These are phyloP conservation scores for Gliomastix tumulicola DNA, from an alignment of 2,329 filamentous ascomycete genomes.

Conservation along the genomic window DNA sequence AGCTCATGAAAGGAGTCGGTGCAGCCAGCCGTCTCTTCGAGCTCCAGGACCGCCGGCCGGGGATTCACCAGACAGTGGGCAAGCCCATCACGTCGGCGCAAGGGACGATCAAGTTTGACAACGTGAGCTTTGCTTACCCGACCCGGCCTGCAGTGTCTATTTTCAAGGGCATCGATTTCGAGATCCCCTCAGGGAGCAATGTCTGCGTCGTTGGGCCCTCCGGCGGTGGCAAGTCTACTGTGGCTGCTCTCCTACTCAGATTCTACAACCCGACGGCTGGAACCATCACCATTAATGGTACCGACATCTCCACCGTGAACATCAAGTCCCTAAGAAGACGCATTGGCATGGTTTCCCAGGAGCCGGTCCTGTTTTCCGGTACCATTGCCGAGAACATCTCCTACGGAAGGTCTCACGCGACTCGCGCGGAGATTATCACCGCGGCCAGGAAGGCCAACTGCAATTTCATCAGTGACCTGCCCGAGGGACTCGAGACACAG, in stretches of 20 bases:
- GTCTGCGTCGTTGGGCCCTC: conserved; percentile 95
- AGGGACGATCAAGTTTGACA: conserved; percentile 79
- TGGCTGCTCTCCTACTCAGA: conserved; percentile 80
- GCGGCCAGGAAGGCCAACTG: conserved; percentile 93
- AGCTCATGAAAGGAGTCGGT: conserved; percentile 97
- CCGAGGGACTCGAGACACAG: conserved; percentile 88
- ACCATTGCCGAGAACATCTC: conserved; percentile 85
- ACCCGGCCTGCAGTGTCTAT: conserved; percentile 88
- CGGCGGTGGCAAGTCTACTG: conserved; percentile 92
- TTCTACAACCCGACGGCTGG: conserved; percentile 84
- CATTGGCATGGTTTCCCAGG: conserved; percentile 92
- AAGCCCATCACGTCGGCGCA: conserved; percentile 73
- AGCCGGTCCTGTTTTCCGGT: conserved; percentile 86
- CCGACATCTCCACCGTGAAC: conserved; percentile 80
- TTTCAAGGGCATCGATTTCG: conserved; percentile 83
- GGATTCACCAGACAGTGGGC: conserved; percentile 82
- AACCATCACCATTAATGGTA: conserved; percentile 73
- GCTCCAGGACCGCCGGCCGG: conserved; percentile 81
- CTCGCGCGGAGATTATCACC: conserved; percentile 71
- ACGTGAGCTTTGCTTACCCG: conserved; percentile 86
- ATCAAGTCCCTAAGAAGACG: conserved; percentile 86
- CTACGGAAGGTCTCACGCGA: conserved; percentile 78
- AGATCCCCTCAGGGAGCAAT: conserved; percentile 87
- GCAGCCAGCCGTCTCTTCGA: conserved; percentile 96
- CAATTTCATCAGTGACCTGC: conserved; percentile 93